Evolutionary conservation across 305 asterid species (phyloP).

Genomic region (Fraxinus platypoda): DNA sequence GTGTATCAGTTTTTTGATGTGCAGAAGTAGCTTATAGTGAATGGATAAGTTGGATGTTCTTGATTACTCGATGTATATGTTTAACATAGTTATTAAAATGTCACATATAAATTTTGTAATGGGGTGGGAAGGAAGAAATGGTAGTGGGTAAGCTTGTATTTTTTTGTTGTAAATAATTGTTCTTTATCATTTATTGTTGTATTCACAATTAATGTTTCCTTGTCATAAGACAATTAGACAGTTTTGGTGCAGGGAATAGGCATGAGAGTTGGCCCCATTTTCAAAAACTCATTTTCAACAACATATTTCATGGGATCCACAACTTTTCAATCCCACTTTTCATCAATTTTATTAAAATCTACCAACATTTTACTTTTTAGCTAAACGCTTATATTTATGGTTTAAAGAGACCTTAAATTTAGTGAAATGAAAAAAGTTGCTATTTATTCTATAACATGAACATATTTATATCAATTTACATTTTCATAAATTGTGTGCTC

Average conservation of each 20-base stretch:
- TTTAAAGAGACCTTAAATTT: not conserved
- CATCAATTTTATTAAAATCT: not conserved
- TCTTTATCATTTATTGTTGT: not conserved
- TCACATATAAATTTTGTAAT: not conserved
- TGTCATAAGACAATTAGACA: not conserved
- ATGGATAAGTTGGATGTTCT: not conserved
- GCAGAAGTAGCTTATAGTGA: not conserved
- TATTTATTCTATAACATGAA: not conserved
- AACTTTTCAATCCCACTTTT: not conserved
- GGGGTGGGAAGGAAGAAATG: not conserved
- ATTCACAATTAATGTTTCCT: not conserved
- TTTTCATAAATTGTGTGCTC: not conserved
- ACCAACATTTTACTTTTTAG: no score
- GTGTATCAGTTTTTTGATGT: not conserved
- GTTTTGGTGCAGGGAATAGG: not conserved
- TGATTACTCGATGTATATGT: not conserved
- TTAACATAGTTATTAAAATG: not conserved
- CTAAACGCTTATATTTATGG: not conserved
- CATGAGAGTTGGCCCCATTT: not conserved
- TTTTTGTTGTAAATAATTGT: not conserved
- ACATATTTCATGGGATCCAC: not conserved
- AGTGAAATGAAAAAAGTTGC: not conserved
- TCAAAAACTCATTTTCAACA: no score
- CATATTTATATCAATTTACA: not conserved
- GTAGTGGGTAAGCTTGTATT: not conserved